Evolutionary conservation across 2,329 filamentous ascomycete species (phyloP).

Genomic region (Aspergillus aculeatus): DNA sequence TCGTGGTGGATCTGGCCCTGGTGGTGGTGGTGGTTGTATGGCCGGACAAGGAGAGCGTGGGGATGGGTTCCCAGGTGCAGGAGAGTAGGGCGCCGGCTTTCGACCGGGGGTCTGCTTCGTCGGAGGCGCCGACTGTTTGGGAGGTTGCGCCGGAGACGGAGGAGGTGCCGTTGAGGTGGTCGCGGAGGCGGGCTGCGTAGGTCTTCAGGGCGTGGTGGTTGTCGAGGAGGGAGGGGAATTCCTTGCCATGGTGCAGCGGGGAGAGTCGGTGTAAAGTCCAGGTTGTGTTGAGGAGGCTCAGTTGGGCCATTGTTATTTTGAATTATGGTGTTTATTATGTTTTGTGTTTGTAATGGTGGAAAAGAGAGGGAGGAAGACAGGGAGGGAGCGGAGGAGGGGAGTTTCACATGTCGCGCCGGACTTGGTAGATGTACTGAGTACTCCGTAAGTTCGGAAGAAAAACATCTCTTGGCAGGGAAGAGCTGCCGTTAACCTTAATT

Average conservation of each 20-base stretch:
- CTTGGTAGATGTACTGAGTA: no score
- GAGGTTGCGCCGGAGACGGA: constrained; percentile 20
- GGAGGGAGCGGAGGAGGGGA: no score
- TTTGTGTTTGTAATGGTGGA: neutral
- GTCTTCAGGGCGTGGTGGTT: constrained; percentile 39
- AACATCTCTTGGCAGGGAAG: neutral
- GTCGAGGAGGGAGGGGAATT: constrained; percentile 35
- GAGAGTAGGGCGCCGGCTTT: constrained; percentile 48
- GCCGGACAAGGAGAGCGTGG: constrained; percentile 34
- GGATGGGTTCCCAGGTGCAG: constrained; percentile 46
- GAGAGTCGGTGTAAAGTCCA: constrained; percentile 56
- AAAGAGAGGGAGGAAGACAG: neutral
- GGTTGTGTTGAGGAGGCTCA: constrained; percentile 50
- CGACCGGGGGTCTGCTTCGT: constrained; percentile 30
- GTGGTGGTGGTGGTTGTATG: constrained; percentile 26
- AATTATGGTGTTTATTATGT: no score
- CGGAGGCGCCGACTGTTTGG: constrained; percentile 31
- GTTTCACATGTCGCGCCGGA: constrained; percentile 5
- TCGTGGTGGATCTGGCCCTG: constrained; percentile 6
- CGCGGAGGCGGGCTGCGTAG: constrained; percentile 50
- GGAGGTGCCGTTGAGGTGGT: constrained; percentile 47
- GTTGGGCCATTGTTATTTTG: constrained; percentile 24
- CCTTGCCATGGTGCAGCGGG: constrained; percentile 51
- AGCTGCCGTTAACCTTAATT: neutral
- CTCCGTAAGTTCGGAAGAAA: neutral